These are phyloP conservation scores for Ramalina intermedia DNA, from an alignment of 495 filamentous ascomycete species.

Conservation along the genomic window DNA sequence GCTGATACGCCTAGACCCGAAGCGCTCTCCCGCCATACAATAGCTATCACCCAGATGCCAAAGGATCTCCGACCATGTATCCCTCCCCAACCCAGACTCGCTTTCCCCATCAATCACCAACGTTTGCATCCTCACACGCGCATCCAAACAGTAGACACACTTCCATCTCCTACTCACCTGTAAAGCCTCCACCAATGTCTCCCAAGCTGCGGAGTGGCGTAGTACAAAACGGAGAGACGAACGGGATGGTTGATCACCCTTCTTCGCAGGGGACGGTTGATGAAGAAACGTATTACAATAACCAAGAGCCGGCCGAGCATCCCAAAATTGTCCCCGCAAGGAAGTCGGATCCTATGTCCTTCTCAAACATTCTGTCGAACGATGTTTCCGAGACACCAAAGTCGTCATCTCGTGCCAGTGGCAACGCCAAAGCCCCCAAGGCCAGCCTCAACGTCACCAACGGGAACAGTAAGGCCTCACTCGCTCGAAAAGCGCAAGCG, in stretches of 20 bases:
- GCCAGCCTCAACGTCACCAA: constrained; percentile 1
- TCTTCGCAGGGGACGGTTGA: constrained; percentile 19
- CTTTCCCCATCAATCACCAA: constrained; percentile 15
- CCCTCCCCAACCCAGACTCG: constrained; percentile 14
- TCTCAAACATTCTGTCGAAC: constrained; percentile 75
- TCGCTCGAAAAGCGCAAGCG: constrained; percentile 15
- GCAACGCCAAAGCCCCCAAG: constrained; percentile 11
- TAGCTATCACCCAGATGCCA: constrained; percentile 10
- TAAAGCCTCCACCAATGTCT: constrained; percentile 25
- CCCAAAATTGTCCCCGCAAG: constrained; percentile 42
- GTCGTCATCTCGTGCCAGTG: constrained; percentile 9
- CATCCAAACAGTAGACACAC: constrained; percentile 31
- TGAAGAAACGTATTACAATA: constrained; percentile 25
- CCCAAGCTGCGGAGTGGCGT: constrained; percentile 21
- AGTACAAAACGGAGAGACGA: constrained; percentile 4
- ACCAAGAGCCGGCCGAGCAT: constrained; percentile 3
- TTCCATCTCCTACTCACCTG: constrained; percentile 30
- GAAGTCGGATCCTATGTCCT: constrained; percentile 74
- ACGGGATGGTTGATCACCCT: constrained; percentile 7
- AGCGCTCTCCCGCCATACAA: constrained; percentile 9
- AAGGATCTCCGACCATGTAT: constrained; percentile 11
- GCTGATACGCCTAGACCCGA: constrained; percentile 7
- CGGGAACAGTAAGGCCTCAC: constrained; percentile 14
- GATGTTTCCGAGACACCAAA: constrained; percentile 42
- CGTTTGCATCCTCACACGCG: constrained; percentile 25